Base-by-base conservation (phyloP, 495 filamentous ascomycete species). In the Aspergillus affinis region DNA sequence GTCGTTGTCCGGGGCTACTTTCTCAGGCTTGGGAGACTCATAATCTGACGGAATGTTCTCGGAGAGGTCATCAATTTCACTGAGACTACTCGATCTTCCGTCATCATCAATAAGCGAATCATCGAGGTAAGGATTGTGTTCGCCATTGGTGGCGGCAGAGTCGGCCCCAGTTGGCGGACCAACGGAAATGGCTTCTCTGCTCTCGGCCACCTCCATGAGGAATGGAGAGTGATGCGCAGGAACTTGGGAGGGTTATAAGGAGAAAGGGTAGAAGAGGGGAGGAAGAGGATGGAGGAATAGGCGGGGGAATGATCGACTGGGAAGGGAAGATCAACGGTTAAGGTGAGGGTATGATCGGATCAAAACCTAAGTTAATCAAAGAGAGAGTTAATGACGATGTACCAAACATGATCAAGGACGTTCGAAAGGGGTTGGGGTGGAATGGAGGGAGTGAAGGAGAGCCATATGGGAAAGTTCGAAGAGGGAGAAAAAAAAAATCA, bases 41-140 rank as follows among this genome's bases (percentile, higher is more conserved):
- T 83, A 81, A 62, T 86, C 83, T 32, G 82, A 83, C 27, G 71
- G 73, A 45, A 81, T 78, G 60, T 87, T 82, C n/a, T 86, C 85
- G 6, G 80, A 81, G 21, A 85, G 80, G 63, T 97, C 92, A 68
- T 92, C 93, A 57, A 94, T 89, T 61, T 98, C 94, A 78, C 94
- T 98, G 64, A 98, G 81, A 71, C 92, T 95, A 71, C 86, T 90
- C 23, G 87, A 84, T 36, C 80, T 72, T 29, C 73, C 78, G 55
- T 81, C 76, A 29, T 75, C 76, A 54, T 75, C 79, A 30, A 75
- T 70, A 23, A 79, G 65, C 18, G 71, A 66, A 54, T 76, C 71
- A 59, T 75, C 72, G 17, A 77, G 64, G 21, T 74, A 69, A 50
- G 72, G 63, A 66, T 76, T 72, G 19, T 72, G 70, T 54, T 73